Percentiles rank a stretch among this genome's conserved stretches.
Conservation (phyloP, 2,329 filamentous ascomycete species). For the Didymosphaeria variabile region DNA sequence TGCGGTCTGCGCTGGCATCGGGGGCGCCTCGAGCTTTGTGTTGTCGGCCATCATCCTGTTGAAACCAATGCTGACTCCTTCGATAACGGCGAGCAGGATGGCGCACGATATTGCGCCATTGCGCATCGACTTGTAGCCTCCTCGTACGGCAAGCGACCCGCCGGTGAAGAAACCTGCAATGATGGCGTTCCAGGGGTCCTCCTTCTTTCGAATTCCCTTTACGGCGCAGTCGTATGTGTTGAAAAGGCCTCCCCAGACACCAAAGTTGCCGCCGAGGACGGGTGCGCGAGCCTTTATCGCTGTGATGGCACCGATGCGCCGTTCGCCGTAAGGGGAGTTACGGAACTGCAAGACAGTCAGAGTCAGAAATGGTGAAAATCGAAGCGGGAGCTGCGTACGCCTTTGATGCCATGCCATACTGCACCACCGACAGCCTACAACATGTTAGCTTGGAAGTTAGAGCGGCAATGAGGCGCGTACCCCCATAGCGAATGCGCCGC, state of each 20-base stretch:
- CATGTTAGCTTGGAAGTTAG: slow-evolving; percentile 21
- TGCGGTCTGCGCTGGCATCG: slow-evolving; percentile 52
- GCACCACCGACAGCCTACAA: slow-evolving; percentile 54
- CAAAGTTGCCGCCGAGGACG: slow-evolving; percentile 96
- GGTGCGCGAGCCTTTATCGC: slow-evolving; percentile 97
- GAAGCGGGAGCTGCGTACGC: slow-evolving; percentile 65
- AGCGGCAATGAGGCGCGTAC: slow-evolving; percentile 63
- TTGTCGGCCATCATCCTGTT: slow-evolving; percentile 92
- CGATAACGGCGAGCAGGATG: slow-evolving; percentile 92
- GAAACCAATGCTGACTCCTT: slow-evolving; percentile 96
- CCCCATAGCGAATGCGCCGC: slow-evolving; percentile 96
- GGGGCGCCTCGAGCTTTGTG: slow-evolving; percentile 76
- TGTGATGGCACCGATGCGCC: slow-evolving; percentile 91
- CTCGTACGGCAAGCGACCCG: slow-evolving; percentile 88
- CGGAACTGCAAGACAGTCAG: slow-evolving; percentile 41
- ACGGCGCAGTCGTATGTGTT: slow-evolving; percentile 96
- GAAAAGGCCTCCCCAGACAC: slow-evolving; percentile 96
- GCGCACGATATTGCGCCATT: slow-evolving; percentile 98
- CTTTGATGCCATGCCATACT: slow-evolving; percentile 97
- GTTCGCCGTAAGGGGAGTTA: slow-evolving; percentile 77
- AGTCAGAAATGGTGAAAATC: neutral
- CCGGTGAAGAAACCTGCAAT: slow-evolving; percentile 93
- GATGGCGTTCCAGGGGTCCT: slow-evolving; percentile 98
- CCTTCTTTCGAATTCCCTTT: slow-evolving; percentile 91
- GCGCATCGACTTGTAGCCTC: slow-evolving; percentile 88